Conservation (phyloP, 768 basidiomycete genomes). For the Sarcodon sp. region DNA sequence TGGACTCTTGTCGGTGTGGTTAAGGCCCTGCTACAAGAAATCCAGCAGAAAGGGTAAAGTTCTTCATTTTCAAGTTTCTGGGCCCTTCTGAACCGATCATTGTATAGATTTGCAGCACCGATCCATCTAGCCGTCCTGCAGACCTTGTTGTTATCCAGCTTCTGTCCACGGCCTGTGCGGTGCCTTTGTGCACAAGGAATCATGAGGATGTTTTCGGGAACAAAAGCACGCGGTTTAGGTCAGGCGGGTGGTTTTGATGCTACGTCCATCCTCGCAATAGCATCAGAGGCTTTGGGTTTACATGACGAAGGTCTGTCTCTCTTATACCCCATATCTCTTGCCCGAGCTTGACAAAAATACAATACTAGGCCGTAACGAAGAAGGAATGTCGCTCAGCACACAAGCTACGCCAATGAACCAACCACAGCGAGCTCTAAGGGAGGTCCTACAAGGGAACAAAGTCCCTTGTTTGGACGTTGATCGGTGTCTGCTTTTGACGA, state of each 20-base stretch:
- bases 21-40: conserved; percentile 46
- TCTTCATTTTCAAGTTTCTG: background rate
- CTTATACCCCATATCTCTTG: no score
- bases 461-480: conserved; percentile 54
- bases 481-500: conserved; percentile 43
- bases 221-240: background rate
- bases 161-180: background rate
- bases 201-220: background rate
- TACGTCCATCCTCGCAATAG: no score
- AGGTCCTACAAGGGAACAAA: conserved; percentile 49
- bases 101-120: conserved; percentile 30
- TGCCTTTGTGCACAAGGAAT: background rate
- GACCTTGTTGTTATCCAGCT: background rate
- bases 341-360: no score
- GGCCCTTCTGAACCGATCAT: background rate
- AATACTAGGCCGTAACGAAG: background rate
- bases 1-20: conserved; percentile 76
- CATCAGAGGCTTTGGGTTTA: no score
- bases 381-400: background rate
- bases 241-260: no score
- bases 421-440: conserved; percentile 41
- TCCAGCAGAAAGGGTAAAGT: conserved; percentile 40
- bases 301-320: no score
- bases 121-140: conserved; percentile 39
- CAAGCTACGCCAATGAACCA: conserved; percentile 30